Evolutionary conservation across 176 grass and related monocot genomes (phyloP).

Genomic region (Calamus simplicifolius): DNA sequence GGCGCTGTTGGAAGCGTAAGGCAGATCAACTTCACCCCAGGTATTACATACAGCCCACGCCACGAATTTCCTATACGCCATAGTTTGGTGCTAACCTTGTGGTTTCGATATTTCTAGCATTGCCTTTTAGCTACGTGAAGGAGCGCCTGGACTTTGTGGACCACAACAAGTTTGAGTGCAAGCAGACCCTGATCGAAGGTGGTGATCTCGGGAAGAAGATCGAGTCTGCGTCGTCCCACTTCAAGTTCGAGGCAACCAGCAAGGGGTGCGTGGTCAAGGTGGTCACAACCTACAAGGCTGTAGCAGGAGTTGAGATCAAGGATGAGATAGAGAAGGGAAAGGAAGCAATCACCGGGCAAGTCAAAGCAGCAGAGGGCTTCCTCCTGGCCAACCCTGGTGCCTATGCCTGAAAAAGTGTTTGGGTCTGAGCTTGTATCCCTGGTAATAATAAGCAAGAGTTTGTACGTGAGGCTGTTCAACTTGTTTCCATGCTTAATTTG

Average conservation of each 20-base stretch:
- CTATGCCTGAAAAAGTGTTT: no score
- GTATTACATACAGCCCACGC: conserved; percentile 7
- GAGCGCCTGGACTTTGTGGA: conserved; percentile 60
- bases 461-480: no score
- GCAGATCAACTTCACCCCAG: conserved; percentile 75
- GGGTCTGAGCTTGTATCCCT: no score
- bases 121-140: conserved; percentile 42
- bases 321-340: no score
- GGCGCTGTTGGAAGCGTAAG: conserved; percentile 46
- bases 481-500: no score
- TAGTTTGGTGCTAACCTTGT: no score
- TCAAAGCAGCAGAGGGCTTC: no score
- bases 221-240: conserved; percentile 33
- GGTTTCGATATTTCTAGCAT: conserved; percentile 14
- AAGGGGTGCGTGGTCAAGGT: conserved; percentile 48
- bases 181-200: conserved; percentile 48
- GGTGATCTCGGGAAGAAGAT: conserved; percentile 39
- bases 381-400: no score
- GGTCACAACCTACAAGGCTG: conserved; percentile 27
- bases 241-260: conserved; percentile 52
- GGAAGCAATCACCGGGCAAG: no score
- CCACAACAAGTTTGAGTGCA: conserved; percentile 45
- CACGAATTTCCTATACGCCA: no score
- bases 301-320: no score
- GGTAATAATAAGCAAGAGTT: no score